Conservation (phyloP, 352 stramenopile species). For the Pythium vanterpoolii region DNA sequence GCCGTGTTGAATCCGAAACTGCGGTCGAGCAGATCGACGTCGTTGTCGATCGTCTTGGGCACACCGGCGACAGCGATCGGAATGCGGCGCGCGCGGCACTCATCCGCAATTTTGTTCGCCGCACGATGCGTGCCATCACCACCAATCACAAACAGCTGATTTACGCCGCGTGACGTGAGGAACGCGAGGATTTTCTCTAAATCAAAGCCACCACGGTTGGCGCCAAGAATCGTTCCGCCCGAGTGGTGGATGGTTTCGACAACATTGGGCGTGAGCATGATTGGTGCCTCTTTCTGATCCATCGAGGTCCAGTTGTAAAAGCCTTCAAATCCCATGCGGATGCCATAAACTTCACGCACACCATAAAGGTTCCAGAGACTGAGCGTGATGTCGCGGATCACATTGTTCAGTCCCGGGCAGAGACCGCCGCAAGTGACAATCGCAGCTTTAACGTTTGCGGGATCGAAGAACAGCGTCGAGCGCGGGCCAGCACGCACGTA, state of each 20-base stretch:
- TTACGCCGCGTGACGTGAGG: constrained; percentile 86
- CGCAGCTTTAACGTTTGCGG: constrained; percentile 75
- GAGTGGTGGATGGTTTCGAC: constrained; percentile 85
- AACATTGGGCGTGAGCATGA: constrained; percentile 69
- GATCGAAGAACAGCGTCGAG: constrained; percentile 70
- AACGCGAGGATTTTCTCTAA: constrained; percentile 96
- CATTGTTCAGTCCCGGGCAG: constrained; percentile 98
- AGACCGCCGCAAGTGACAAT: constrained; percentile 94
- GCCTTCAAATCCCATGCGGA: constrained; percentile 76
- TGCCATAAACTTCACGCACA: constrained; percentile 79
- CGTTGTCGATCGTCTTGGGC: constrained; percentile 99
- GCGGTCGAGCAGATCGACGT: constrained; percentile 97
- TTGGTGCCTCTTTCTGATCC: constrained; percentile 71
- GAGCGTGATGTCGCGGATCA: constrained; percentile 96
- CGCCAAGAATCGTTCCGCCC: constrained; percentile 93
- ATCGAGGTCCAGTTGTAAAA: constrained; percentile 83
- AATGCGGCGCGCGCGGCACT: constrained; percentile 70
- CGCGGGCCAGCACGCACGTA: constrained; percentile 80
- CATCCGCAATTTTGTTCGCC: constrained; percentile 89
- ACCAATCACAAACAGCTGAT: constrained; percentile 97
- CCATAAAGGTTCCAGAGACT: constrained; percentile 89
- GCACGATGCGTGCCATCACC: constrained; percentile 97
- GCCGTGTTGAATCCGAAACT: constrained; percentile 98
- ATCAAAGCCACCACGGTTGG: constrained; percentile 95
- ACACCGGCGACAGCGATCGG: constrained; percentile 95